A percentile compares a stretch with the other conserved stretches of the same genome.
These are phyloP conservation scores for Lagenidium giganteum DNA, from an alignment of 352 stramenopile species.

Conservation along the genomic window DNA sequence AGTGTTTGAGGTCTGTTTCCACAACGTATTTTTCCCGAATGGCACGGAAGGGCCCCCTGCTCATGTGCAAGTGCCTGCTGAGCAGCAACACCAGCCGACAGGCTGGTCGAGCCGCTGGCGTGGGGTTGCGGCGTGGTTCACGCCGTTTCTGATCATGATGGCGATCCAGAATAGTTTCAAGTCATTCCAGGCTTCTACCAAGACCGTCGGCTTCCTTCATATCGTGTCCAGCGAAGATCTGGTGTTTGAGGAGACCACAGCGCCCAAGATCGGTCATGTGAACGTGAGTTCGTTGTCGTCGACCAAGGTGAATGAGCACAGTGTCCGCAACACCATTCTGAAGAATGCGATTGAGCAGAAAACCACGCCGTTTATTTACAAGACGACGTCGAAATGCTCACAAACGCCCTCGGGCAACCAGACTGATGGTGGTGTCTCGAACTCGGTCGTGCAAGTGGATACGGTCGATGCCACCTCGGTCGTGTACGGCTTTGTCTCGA, in stretches of 20 bases:
- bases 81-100: too few relatives aligned
- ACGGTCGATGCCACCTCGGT: constrained; percentile 31
- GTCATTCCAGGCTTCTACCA: constrained; percentile 38
- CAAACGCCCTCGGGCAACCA: too few relatives aligned
- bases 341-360: constrained; percentile 30
- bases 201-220: constrained; percentile 36
- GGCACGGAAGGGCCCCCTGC: too few relatives aligned
- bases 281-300: too few relatives aligned
- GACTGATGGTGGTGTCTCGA: constrained; percentile 7
- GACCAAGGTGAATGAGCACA: too few relatives aligned
- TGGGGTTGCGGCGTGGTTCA: constrained; percentile 16
- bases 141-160: constrained; percentile 32
- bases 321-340: too few relatives aligned
- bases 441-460: constrained; percentile 23
- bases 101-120: too few relatives aligned
- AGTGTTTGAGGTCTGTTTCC: constrained; percentile 34
- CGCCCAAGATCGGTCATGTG: too few relatives aligned
- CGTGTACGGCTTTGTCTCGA: constrained; percentile 38
- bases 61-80: constrained; percentile 6
- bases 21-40: constrained; percentile 42
- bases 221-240: constrained; percentile 40
- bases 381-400: constrained; percentile 21
- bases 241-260: constrained; percentile 27
- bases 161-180: constrained; percentile 39
- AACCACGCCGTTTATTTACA: constrained; percentile 31